Base-by-base conservation (phyloP, 108 stramenopile species). In the Aurantiochytrium sp. region DNA sequence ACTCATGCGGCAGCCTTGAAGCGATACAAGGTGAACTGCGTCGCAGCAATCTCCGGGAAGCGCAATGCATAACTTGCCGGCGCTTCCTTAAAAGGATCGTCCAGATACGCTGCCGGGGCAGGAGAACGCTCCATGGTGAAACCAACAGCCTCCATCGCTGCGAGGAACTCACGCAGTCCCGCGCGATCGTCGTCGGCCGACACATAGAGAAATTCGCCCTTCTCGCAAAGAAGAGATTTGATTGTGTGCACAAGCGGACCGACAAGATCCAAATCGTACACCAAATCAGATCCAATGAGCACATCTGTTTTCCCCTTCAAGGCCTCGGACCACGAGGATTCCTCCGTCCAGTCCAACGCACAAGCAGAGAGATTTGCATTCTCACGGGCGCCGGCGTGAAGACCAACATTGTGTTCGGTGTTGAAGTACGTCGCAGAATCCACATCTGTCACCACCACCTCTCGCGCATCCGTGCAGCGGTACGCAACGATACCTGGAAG, bases 211-310 rank as follows among this genome's bases (percentile, higher is more conserved):
- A 83, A 83, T n/a, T 83, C 73, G 25, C 73, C 73, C 5, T 16
- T 21, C n/a, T 83, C 49, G 47, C 73, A 16, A 5, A 83, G 73
- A 51, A 83, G 73, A 5, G 73, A 51, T 5, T n/a, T n/a, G 47
- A 83, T 21, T 6, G 49, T 51, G 21, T 51, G 21, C 5, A 83
- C 49, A 5, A 83, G 19, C 5, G 73, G 73, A 5, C 23, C 25
- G 49, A 83, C 73, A 51, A 83, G 73, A 16, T 83, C 49, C 21
- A 83, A 28, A 51, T 83, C 73, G 73, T 83, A 83, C n/a, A 83
- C 49, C 47, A 83, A 51, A 21, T 83, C 73, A 10, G 73, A 83
- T 16, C 73, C 73, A 43, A 83, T 21, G 12, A 83, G 44, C n/a
- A 83, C 49, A 51, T 83, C 73, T 5, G 49, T 51, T 16, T 83